Evolutionary conservation across 2,329 filamentous ascomycete species (phyloP).

Genomic region (Trichoderma atrobrunneum): DNA sequence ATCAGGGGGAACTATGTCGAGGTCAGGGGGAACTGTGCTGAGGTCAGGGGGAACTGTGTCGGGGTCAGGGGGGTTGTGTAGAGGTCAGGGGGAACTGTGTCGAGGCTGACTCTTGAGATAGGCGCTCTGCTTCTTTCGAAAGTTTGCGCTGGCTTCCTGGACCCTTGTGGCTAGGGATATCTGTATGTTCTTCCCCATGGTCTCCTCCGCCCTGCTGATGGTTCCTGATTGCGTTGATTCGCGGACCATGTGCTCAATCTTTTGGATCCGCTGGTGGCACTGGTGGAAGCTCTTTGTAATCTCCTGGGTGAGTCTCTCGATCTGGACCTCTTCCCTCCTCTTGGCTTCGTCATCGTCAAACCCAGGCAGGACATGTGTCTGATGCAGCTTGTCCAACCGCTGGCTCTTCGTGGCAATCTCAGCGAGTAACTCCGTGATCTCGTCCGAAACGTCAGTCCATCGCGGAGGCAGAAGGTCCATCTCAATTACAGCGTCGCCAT

Average conservation of each 20-base stretch:
- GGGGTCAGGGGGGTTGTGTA: too few species aligned
- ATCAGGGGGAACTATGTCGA: neutral
- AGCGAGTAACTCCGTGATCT: constrained; percentile 78
- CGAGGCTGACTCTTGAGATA: constrained; percentile 78
- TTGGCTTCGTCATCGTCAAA: constrained; percentile 95
- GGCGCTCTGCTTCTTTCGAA: constrained; percentile 94
- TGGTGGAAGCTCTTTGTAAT: constrained; percentile 87
- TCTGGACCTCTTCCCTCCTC: constrained; percentile 80
- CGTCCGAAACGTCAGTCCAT: constrained; percentile 93
- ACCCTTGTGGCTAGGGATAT: constrained; percentile 84
- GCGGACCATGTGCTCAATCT: constrained; percentile 80
- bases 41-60: too few species aligned
- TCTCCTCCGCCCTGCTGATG: constrained; percentile 80
- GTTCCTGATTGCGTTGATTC: constrained; percentile 71
- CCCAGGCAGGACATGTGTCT: constrained; percentile 93
- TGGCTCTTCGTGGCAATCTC: constrained; percentile 80
- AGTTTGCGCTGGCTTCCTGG: constrained; percentile 86
- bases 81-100: neutral
- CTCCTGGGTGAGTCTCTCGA: constrained; percentile 84
- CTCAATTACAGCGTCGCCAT: constrained; percentile 94
- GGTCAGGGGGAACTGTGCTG: neutral
- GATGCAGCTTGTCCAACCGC: constrained; percentile 85
- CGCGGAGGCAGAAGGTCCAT: constrained; percentile 95
- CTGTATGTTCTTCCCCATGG: constrained; percentile 95
- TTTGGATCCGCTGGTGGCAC: constrained; percentile 85